Evolutionary conservation across 75 land plant genomes (phyloP).

Genomic region (Isoetes taiwanensis): DNA sequence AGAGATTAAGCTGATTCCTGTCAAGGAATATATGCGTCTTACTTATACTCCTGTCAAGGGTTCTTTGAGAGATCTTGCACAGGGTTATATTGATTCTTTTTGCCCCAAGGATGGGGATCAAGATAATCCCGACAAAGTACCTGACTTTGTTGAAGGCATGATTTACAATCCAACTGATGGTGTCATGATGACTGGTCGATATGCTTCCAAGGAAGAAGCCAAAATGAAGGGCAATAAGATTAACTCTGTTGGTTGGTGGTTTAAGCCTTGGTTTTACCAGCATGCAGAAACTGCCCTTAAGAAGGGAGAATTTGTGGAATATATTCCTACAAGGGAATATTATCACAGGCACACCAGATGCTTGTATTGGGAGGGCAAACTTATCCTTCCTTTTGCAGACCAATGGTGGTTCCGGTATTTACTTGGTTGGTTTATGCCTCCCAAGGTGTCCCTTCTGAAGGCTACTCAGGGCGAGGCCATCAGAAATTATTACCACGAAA

Average conservation of each 20-base stretch:
- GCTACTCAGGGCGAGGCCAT: conserved; percentile 98
- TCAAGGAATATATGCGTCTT: conserved; percentile 82
- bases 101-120: conserved; percentile 79
- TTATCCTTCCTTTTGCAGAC: conserved; percentile 88
- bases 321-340: conserved; percentile 83
- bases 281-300: conserved; percentile 78
- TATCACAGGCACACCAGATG: conserved; percentile 92
- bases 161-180: conserved; percentile 62
- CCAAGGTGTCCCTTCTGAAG: conserved; percentile 91
- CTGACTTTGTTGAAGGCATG: conserved; percentile 93
- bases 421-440: conserved; percentile 95
- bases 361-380: conserved; percentile 96
- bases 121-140: conserved; percentile 68
- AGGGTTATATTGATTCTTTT: conserved; percentile 83
- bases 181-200: conserved; percentile 74
- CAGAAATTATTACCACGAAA: conserved; percentile 95
- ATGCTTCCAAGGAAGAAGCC: conserved; percentile 86
- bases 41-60: conserved; percentile 66
- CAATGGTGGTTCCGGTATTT: conserved; percentile 86
- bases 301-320: conserved; percentile 89
- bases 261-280: conserved; percentile 96
- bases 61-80: conserved; percentile 54
- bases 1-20: conserved; percentile 78
- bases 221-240: conserved; percentile 77
- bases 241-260: conserved; percentile 80